phyloP scores from a whole-genome alignment of 495 filamentous ascomycete species.

The Lasiosphaeris hirsuta region DNA sequence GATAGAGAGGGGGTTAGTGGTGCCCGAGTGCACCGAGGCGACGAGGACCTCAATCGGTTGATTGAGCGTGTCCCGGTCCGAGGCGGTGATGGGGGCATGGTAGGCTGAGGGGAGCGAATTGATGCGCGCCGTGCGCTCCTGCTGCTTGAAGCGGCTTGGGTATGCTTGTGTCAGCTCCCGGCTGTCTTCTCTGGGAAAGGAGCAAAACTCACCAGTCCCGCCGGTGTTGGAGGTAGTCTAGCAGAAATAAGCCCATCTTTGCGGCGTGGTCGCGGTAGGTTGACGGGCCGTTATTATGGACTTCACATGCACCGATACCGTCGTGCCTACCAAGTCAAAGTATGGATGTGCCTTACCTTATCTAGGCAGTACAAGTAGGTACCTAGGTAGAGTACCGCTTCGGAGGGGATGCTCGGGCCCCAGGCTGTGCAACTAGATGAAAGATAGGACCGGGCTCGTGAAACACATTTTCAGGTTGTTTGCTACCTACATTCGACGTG shows the following conservation, averaged over 20 bases:
- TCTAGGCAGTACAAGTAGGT: too few relatives aligned
- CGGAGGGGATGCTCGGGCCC: too few relatives aligned
- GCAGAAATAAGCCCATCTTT: conserved; percentile 44
- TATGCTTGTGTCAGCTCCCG: background rate
- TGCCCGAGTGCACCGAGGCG: conserved; percentile 65
- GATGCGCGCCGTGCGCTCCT: conserved; percentile 67
- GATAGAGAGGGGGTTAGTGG: conserved; percentile 66
- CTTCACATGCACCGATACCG: background rate
- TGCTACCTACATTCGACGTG: too few relatives aligned
- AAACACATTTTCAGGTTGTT: too few relatives aligned
- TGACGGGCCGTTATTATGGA: background rate
- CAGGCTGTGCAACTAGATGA: too few relatives aligned
- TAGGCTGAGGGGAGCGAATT: conserved; percentile 62
- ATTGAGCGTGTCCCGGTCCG: conserved; percentile 64
- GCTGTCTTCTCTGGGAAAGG: background rate
- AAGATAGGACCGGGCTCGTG: too few relatives aligned
- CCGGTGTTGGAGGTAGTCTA: conserved; percentile 59
- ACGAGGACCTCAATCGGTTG: conserved; percentile 77
- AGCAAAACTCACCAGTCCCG: conserved; percentile 51
- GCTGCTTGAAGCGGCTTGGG: conserved; percentile 72
- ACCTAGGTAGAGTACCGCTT: too few relatives aligned
- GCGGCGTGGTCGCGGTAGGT: background rate
- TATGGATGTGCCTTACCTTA: too few relatives aligned
- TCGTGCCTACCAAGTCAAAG: too few relatives aligned
- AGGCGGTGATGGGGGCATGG: conserved; percentile 55